Percentiles rank a stretch among this genome's conserved stretches.
Evolutionary conservation across 345 rosid genomes (phyloP).

Genomic region (Iberis pinnata): DNA sequence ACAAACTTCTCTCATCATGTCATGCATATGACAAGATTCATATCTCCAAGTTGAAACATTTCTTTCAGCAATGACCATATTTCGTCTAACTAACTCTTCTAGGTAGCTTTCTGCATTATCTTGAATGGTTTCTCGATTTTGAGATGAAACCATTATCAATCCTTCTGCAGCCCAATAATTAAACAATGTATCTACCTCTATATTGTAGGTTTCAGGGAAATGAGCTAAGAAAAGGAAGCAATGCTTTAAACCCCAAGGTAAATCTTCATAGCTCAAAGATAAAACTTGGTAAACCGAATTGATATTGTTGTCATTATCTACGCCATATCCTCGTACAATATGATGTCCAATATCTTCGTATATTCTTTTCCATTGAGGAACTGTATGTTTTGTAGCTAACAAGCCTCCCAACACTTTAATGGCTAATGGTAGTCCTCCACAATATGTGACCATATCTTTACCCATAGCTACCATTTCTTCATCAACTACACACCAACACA

Average conservation of each 20-base stretch:
- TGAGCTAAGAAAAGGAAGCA: conserved; percentile 27
- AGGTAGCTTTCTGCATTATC: conserved; percentile 27
- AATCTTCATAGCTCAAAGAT: conserved; percentile 21
- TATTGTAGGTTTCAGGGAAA: conserved; percentile 20
- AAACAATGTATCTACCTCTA: conserved; percentile 17
- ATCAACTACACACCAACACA: neutral
- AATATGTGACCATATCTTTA: conserved; percentile 8
- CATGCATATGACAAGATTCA: conserved; percentile 13
- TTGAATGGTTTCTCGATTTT: conserved; percentile 12
- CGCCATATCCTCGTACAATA: neutral
- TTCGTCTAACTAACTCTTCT: conserved; percentile 26
- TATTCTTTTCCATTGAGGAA: conserved; percentile 11
- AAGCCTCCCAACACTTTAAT: conserved; percentile 20
- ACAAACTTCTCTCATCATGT: conserved; percentile 27
- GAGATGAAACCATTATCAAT: neutral
- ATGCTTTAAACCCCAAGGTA: conserved; percentile 8
- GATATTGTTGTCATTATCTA: conserved; percentile 6
- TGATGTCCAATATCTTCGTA: conserved; percentile 7
- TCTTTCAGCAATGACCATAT: conserved; percentile 30
- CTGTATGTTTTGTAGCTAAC: conserved; percentile 14
- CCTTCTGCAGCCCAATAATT: conserved; percentile 39
- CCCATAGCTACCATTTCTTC: conserved; percentile 12
- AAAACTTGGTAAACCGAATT: conserved; percentile 6
- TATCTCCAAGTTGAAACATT: neutral
- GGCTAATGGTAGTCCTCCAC: conserved; percentile 21